Conservation (phyloP, 345 rosid species). For the Melaleuca quinquenervia region DNA sequence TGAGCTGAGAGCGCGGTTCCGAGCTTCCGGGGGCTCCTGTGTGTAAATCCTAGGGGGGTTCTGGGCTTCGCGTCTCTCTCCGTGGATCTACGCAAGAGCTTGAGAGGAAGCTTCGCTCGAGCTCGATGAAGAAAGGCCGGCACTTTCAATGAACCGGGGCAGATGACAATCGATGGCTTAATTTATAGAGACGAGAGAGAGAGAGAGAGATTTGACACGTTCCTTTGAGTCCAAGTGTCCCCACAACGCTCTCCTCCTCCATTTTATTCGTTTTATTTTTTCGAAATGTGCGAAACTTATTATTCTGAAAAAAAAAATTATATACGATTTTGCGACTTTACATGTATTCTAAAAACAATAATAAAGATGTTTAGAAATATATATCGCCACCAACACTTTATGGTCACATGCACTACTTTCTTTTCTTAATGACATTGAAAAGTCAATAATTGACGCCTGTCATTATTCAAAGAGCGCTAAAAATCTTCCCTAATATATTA, state of each 20-base stretch:
- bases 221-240: background rate
- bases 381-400: background rate
- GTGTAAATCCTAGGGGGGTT: background rate
- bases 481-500: background rate
- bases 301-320: background rate
- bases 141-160: background rate
- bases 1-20: background rate
- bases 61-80: background rate
- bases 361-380: fast-evolving
- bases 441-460: background rate
- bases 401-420: background rate
- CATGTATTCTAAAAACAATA: background rate
- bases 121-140: background rate
- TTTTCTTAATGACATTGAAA: background rate
- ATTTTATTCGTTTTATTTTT: background rate
- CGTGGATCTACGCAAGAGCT: background rate
- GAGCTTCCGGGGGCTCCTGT: background rate
- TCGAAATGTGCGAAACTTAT: background rate
- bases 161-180: background rate
- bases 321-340: background rate
- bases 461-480: background rate
- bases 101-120: background rate
- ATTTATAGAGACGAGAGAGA: background rate
- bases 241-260: background rate
- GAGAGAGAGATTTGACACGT: background rate